Conservation (phyloP, 192 early-diverging fungal species). For the Piromyces finnis region DNA sequence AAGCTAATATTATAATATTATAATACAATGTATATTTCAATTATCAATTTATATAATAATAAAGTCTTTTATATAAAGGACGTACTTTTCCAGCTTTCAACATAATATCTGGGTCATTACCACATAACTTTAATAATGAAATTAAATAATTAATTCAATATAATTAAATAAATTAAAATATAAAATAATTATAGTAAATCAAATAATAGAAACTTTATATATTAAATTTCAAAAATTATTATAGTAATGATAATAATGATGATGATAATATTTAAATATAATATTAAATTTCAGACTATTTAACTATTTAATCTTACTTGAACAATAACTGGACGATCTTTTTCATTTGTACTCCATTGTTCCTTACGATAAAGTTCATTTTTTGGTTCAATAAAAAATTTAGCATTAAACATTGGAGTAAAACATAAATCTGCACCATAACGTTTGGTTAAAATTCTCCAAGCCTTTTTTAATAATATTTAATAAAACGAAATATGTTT, state of each 20-base stretch:
- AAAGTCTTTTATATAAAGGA: neutral
- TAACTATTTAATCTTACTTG: constrained; percentile 39
- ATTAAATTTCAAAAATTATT: too few relatives aligned
- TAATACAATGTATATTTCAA: neutral
- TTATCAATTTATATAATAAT: too few relatives aligned
- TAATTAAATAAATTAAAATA: too few relatives aligned
- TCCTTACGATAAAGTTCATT: constrained; percentile 47
- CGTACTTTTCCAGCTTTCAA: constrained; percentile 54
- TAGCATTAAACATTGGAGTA: constrained; percentile 81
- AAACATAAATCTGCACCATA: constrained; percentile 80
- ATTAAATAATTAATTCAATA: too few relatives aligned
- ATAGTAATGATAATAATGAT: too few relatives aligned
- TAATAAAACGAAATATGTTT: too few relatives aligned
- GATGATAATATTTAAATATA: too few relatives aligned
- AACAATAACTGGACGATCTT: constrained; percentile 68
- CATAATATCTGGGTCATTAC: constrained; percentile 75
- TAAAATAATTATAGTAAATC: too few relatives aligned
- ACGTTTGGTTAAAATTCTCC: constrained; percentile 75
- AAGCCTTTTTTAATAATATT: constrained; percentile 32
- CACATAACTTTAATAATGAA: constrained; percentile 58
- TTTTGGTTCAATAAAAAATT: constrained; percentile 51
- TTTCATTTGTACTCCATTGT: constrained; percentile 42
- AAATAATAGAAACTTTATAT: too few relatives aligned
- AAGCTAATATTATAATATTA: constrained; percentile 2
- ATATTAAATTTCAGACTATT: too few relatives aligned